Conservation (phyloP, 2,329 filamentous ascomycete species). For the Claviceps monticola region DNA sequence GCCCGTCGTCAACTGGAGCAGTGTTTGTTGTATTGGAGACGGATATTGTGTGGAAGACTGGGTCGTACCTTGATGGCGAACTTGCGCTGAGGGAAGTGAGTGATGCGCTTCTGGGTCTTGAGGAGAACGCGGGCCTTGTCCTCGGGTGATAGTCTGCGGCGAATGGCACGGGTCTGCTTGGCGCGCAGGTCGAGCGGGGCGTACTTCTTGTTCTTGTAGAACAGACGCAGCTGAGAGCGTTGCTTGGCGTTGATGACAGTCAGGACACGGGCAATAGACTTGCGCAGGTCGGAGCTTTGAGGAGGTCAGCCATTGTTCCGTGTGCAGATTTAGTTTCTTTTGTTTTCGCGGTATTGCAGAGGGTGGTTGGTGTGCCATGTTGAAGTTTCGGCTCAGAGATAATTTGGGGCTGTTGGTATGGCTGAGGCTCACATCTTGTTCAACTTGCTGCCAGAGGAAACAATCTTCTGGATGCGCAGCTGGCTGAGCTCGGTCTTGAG, state of each 20-base stretch:
- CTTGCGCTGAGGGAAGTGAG: slow-evolving; percentile 97
- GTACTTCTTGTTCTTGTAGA: slow-evolving; percentile 99
- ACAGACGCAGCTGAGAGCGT: slow-evolving; percentile 90
- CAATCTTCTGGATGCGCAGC: slow-evolving; percentile 97
- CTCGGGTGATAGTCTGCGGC: slow-evolving; percentile 84
- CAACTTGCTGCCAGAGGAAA: slow-evolving; percentile 88
- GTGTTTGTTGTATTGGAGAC: not conserved
- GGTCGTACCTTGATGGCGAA: slow-evolving; percentile 85
- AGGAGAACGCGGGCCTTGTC: slow-evolving; percentile 73
- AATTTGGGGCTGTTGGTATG: not conserved
- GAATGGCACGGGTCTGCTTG: slow-evolving; percentile 97
- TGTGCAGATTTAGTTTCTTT: too few relatives aligned
- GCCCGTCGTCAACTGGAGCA: too few relatives aligned
- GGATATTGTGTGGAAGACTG: not conserved
- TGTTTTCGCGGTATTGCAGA: too few relatives aligned
- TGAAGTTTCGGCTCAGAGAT: too few relatives aligned
- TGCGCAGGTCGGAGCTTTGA: slow-evolving; percentile 93
- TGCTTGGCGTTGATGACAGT: slow-evolving; percentile 99
- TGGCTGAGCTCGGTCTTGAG: slow-evolving; percentile 93
- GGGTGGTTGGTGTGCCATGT: too few relatives aligned
- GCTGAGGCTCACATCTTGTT: slow-evolving; percentile 74
- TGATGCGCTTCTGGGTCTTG: slow-evolving; percentile 92
- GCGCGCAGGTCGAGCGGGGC: slow-evolving; percentile 92
- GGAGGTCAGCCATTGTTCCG: not conserved
- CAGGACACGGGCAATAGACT: slow-evolving; percentile 96